Percentiles rank a stretch among this genome's conserved stretches.
These are phyloP conservation scores for Urostyla sp. DNA, from an alignment of 73 alveolate genomes.

Conservation along the genomic window DNA sequence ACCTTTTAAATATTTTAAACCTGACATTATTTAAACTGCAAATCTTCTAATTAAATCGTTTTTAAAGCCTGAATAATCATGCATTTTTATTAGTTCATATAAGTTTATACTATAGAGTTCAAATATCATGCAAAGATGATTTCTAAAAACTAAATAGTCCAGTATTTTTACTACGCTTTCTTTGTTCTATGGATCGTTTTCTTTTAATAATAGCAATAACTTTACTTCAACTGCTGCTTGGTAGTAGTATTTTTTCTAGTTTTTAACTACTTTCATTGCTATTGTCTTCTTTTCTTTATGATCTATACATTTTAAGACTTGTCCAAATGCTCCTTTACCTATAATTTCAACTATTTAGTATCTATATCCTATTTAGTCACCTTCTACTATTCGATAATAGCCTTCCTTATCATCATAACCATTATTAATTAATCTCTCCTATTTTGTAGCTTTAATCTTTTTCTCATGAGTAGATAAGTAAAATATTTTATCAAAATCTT, in stretches of 20 bases:
- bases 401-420: constrained; percentile 83
- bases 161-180: constrained; percentile 74
- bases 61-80: constrained; percentile 87
- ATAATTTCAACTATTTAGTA: constrained; percentile 74
- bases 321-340: constrained; percentile 95
- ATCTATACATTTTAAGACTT: constrained; percentile 86
- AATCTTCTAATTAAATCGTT: constrained; percentile 87
- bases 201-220: constrained; percentile 73
- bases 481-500: constrained; percentile 45
- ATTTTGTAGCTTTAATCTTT: constrained; percentile 32
- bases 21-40: constrained; percentile 87
- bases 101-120: constrained; percentile 76
- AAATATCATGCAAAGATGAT: constrained; percentile 80
- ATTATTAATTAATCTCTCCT: constrained; percentile 37
- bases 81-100: constrained; percentile 86
- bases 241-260: constrained; percentile 67
- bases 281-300: constrained; percentile 84
- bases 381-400: constrained; percentile 74
- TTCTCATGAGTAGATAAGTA: constrained; percentile 33
- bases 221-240: constrained; percentile 87
- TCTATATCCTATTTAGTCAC: constrained; percentile 83
- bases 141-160: constrained; percentile 74
- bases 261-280: constrained; percentile 85
- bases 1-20: constrained; percentile 73
- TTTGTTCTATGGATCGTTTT: constrained; percentile 66